Evolutionary conservation across 2,329 filamentous ascomycete species (phyloP), one percentile per base, ranked within the genome.

Genomic region (Epichloe amarillans): DNA sequence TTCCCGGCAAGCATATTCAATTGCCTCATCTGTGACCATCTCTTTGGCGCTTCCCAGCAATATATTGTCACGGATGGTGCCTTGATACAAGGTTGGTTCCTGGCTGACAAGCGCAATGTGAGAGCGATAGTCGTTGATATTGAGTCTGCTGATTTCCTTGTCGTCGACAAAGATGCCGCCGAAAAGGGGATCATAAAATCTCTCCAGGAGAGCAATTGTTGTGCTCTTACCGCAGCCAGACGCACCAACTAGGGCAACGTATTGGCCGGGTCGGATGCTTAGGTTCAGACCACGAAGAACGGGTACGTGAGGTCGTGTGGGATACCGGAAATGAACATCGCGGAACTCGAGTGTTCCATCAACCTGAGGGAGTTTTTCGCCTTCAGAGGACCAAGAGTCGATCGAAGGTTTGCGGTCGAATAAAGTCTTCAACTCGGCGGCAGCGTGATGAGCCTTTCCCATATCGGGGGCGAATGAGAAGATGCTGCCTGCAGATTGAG

Each of bases 201-300:
- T 85, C 65, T 97, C 91, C 35, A 97, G 73, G 4, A 97, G 75
- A 3, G 88, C 86, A 63, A 97, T 95, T 0, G 90, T 94, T 0
- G 93, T 97, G 47, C 83, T 88, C 72, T 98, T 97, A 52, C 93
- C 93, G 62, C 90, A 95, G 3, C 93, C 91, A 44, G 86, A 93
- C 0, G 91, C 85, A n/a, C 93, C 93, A 8, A 97, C 93, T 2
- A 97, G 77, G 0, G 91, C 93, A 7, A 91, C 77, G 59, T 91
- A 93, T 63, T 91, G 86, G 4, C 87, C 88, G 0, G 86, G 86
- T 30, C 82, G 79, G 41, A 91, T 79, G 14, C 70, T 72, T 6
- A 91, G 73, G 65, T 91, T 83, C 11, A 96, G 73, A 0, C 90
- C 91, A 30, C 88, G 84, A 3, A 97, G 80, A 0, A 97, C 88